Evolutionary conservation across 83 land plant species (phyloP).

Genomic region (Picea engelmannii): DNA sequence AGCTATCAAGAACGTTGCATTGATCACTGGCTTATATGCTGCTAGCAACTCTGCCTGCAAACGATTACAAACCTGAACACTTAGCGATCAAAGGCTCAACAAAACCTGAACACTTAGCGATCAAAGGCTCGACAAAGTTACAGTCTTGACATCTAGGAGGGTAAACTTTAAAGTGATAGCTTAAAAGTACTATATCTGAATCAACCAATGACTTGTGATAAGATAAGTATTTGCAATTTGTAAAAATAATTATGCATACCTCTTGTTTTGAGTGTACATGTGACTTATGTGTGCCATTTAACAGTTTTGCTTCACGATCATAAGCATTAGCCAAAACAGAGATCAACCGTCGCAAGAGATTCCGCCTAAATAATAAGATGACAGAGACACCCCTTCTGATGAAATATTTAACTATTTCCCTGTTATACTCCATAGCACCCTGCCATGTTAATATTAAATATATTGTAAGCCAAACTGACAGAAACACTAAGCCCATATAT

Average conservation of each 20-base stretch:
- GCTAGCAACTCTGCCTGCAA: slow-evolving; percentile 57
- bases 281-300: slow-evolving; percentile 93
- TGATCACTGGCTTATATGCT: slow-evolving; percentile 42
- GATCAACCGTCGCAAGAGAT: slow-evolving; percentile 70
- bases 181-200: neutral
- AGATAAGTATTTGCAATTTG: neutral
- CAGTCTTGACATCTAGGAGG: neutral
- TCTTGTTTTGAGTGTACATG: slow-evolving; percentile 85
- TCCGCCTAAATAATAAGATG: slow-evolving; percentile 75
- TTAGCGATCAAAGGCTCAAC: neutral
- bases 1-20: slow-evolving; percentile 20
- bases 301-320: slow-evolving; percentile 60
- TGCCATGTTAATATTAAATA: slow-evolving; percentile 20
- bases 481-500: neutral
- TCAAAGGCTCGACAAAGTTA: slow-evolving; percentile 4
- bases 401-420: slow-evolving; percentile 62
- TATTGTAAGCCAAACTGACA: neutral
- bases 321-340: slow-evolving; percentile 81
- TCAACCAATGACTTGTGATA: neutral
- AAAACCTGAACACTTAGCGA: neutral
- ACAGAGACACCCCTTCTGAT: slow-evolving; percentile 58
- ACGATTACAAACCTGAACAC: neutral
- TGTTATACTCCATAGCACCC: slow-evolving; percentile 67
- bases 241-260: slow-evolving; percentile 36
- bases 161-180: neutral